Evolutionary conservation across 805 yeast species (phyloP).

Genomic region (Starmerella tilneyi): DNA sequence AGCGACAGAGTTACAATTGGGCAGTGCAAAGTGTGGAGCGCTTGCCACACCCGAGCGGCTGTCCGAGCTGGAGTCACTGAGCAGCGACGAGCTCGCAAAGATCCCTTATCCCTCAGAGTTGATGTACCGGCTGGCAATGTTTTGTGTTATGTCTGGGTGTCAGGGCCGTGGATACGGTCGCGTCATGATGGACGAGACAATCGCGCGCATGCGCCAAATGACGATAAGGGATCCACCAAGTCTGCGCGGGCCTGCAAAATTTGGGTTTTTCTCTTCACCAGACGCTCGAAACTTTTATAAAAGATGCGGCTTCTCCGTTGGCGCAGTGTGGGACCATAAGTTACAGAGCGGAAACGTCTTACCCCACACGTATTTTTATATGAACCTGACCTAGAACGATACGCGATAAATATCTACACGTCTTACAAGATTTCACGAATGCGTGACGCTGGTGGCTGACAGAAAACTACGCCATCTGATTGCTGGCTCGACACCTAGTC

Average conservation of each 20-base stretch:
- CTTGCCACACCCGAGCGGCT: conserved; percentile 8
- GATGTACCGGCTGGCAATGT: conserved; percentile 9
- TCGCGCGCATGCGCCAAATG: conserved; percentile 6
- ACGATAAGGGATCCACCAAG: conserved; percentile 12
- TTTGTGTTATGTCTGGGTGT: conserved; percentile 1
- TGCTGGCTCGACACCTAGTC: too few relatives aligned
- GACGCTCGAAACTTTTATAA: conserved; percentile 15
- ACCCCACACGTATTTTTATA: conserved; percentile 14
- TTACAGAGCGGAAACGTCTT: conserved; percentile 13
- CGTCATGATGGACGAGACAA: conserved; percentile 5
- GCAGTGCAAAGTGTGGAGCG: not conserved
- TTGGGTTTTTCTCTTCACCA: conserved; percentile 21
- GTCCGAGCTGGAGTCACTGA: conserved; percentile 7
- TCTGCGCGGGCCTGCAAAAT: conserved; percentile 18
- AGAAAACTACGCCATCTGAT: too few relatives aligned
- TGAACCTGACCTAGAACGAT: conserved; percentile 15
- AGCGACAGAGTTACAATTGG: conserved; percentile 10
- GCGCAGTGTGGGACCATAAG: not conserved
- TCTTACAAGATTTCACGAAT: too few relatives aligned
- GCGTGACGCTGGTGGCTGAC: too few relatives aligned
- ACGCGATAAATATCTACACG: too few relatives aligned
- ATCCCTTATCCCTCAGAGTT: conserved; percentile 7
- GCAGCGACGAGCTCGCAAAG: conserved; percentile 8
- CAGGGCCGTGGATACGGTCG: conserved; percentile 21
- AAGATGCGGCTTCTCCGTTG: conserved; percentile 16